Conservation (phyloP, 2,329 filamentous ascomycete species). For the Periconia sp. region DNA sequence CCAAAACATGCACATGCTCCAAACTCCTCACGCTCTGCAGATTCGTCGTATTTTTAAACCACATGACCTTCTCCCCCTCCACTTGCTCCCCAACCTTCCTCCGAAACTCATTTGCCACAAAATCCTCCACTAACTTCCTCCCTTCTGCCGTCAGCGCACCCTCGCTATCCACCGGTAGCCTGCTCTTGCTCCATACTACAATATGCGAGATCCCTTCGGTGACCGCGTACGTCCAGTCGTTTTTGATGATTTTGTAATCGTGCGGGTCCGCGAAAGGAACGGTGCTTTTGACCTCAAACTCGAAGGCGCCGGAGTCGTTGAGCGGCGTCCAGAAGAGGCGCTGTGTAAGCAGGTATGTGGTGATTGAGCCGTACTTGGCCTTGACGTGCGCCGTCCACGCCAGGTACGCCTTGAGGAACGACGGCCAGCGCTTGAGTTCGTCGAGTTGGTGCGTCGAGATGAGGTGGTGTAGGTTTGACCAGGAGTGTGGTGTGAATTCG, state of each 20-base stretch:
- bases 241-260: conserved; percentile 60
- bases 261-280: conserved; percentile 56
- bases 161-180: conserved; percentile 30
- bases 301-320: conserved; percentile 15
- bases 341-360: conserved; percentile 57
- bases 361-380: conserved; percentile 57
- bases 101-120: conserved; percentile 51
- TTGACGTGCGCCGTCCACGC: conserved; percentile 60
- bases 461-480: conserved; percentile 32
- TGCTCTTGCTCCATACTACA: conserved; percentile 55
- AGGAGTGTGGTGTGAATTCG: conserved; percentile 38
- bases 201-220: conserved; percentile 58
- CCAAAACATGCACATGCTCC: conserved; percentile 74
- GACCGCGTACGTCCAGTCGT: conserved; percentile 67
- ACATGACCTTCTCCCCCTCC: conserved; percentile 54
- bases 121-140: conserved; percentile 26
- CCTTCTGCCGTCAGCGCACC: conserved; percentile 36
- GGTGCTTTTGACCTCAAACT: conserved; percentile 48
- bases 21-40: conserved; percentile 65
- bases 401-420: conserved; percentile 61
- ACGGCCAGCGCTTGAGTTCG: conserved; percentile 60
- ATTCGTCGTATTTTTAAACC: conserved; percentile 67
- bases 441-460: conserved; percentile 55
- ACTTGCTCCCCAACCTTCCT: conserved; percentile 38
- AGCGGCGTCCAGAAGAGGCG: conserved; percentile 55